Conservation (phyloP, 257 asterid genomes). For the Fraxinus pennsylvanica region DNA sequence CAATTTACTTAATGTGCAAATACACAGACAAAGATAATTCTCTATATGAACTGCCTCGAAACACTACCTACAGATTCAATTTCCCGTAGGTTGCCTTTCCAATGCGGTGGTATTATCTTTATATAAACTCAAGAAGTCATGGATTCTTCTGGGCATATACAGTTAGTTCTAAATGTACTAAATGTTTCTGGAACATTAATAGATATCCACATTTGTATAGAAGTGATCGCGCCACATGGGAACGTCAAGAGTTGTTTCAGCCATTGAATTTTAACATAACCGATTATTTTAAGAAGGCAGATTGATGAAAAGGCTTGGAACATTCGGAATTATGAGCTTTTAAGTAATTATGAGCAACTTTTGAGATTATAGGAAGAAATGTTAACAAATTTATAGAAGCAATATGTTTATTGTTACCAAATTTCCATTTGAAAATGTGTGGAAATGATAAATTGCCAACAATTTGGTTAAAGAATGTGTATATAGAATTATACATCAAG, state of each 20-base stretch:
- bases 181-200: slow-evolving; percentile 66
- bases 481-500: not conserved
- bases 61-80: slow-evolving; percentile 34
- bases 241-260: slow-evolving; percentile 45
- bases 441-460: not conserved
- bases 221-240: slow-evolving; percentile 53
- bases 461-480: not conserved
- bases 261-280: slow-evolving; percentile 29
- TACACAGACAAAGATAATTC: slow-evolving; percentile 31
- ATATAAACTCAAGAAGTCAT: slow-evolving; percentile 29
- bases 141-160: slow-evolving; percentile 64
- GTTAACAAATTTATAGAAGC: too few relatives aligned
- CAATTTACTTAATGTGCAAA: slow-evolving; percentile 52
- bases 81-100: slow-evolving; percentile 52
- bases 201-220: slow-evolving; percentile 42
- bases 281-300: not conserved
- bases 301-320: not conserved
- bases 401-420: too few relatives aligned
- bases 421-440: too few relatives aligned
- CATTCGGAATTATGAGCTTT: not conserved
- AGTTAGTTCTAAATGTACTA: slow-evolving; percentile 55
- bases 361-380: not conserved
- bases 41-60: slow-evolving; percentile 33
- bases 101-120: slow-evolving; percentile 66
- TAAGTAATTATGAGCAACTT: too few relatives aligned